A percentile compares a stretch with the other conserved stretches of the same genome.
These are phyloP conservation scores for Dalbergia cochinchinensis DNA, from an alignment of 306 rosid species.

Conservation along the genomic window DNA sequence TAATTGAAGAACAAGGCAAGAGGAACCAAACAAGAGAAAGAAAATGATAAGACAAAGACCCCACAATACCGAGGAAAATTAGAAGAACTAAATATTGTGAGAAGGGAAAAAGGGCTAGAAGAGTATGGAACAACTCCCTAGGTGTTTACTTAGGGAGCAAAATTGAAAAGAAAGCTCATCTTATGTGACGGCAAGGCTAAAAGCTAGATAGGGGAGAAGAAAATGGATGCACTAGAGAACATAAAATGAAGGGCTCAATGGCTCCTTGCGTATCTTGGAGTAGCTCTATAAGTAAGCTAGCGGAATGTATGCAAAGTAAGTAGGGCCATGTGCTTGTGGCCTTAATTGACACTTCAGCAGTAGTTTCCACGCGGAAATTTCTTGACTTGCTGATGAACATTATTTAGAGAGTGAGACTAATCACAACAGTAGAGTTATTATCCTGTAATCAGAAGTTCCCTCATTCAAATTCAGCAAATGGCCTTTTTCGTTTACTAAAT, in stretches of 20 bases:
- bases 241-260: slow-evolving; percentile 45
- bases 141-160: slow-evolving; percentile 23
- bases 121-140: slow-evolving; percentile 19
- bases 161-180: slow-evolving; percentile 35
- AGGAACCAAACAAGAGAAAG: slow-evolving; percentile 43
- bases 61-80: slow-evolving; percentile 7
- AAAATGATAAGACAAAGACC: slow-evolving; percentile 41
- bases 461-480: no score
- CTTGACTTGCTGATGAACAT: no score
- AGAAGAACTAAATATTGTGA: background rate
- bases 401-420: no score
- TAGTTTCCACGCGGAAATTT: slow-evolving; percentile 19
- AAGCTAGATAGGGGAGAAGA: background rate
- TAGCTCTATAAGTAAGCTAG: slow-evolving; percentile 58
- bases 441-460: no score
- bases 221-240: slow-evolving; percentile 27
- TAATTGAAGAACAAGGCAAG: slow-evolving; percentile 26
- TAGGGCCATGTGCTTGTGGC: slow-evolving; percentile 58
- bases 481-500: no score
- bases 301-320: slow-evolving; percentile 51
- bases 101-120: background rate
- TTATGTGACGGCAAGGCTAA: slow-evolving; percentile 34
- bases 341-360: slow-evolving; percentile 38
- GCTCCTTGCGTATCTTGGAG: slow-evolving; percentile 35
- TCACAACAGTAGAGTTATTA: no score